These are phyloP conservation scores for Phlebiopsis gigantea DNA, from an alignment of 768 basidiomycete species.

Conservation along the genomic window DNA sequence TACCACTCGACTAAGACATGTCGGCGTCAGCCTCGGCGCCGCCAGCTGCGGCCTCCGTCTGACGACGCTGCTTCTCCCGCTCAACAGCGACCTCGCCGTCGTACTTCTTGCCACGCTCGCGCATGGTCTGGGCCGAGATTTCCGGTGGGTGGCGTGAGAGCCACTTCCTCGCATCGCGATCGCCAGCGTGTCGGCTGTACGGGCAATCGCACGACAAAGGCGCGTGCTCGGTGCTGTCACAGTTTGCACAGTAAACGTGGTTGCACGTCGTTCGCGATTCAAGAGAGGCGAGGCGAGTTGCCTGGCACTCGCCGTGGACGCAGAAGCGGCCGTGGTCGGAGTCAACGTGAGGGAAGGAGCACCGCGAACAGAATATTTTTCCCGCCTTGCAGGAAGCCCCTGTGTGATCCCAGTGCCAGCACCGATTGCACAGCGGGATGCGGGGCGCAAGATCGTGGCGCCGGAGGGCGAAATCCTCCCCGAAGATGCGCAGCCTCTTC, in stretches of 20 bases:
- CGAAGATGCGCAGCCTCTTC: background rate
- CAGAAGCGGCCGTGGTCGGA: background rate
- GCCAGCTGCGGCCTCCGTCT: background rate
- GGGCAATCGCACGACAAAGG: constrained; percentile 4
- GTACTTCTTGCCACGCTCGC: background rate
- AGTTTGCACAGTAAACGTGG: constrained; percentile 7
- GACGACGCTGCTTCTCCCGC: background rate
- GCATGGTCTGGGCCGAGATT: constrained; percentile 1
- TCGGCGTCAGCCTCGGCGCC: background rate
- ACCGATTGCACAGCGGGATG: constrained; percentile 4
- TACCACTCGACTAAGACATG: background rate
- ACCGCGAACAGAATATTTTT: background rate
- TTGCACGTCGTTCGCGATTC: background rate
- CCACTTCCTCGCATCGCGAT: background rate
- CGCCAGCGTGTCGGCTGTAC: background rate
- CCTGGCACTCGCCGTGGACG: background rate
- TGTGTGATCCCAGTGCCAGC: constrained; percentile 4
- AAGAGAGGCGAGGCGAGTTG: background rate
- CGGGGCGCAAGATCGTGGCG: background rate
- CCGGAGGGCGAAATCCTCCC: background rate
- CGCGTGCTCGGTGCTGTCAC: constrained; percentile 1
- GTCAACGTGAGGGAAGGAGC: background rate
- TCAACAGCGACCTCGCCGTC: background rate
- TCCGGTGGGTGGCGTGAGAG: background rate
- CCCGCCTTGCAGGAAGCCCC: background rate